A percentile compares a stretch with the other conserved stretches of the same genome.
phyloP scores from a whole-genome alignment of 257 asterid species.

The Eucommia ulmoides region DNA sequence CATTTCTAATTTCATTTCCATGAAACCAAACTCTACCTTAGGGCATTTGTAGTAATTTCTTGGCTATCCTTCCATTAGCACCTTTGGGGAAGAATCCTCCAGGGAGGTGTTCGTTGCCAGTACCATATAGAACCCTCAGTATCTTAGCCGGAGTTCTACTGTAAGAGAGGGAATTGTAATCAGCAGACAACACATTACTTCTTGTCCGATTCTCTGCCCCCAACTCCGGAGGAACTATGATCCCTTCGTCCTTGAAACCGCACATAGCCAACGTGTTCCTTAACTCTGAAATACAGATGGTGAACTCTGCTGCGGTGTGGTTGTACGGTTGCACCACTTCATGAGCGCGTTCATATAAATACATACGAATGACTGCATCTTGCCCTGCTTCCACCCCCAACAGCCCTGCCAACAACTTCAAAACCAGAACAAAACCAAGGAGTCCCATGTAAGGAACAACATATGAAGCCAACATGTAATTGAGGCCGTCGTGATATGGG shows the following conservation, averaged over 20 bases:
- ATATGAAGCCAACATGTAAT: slow-evolving; percentile 31
- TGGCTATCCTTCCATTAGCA: slow-evolving; percentile 55
- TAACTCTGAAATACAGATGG: slow-evolving; percentile 19
- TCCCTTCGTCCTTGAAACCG: slow-evolving; percentile 52
- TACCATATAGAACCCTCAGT: slow-evolving; percentile 55
- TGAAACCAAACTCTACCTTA: no score
- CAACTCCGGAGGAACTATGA: slow-evolving; percentile 17
- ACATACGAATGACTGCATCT: slow-evolving; percentile 35
- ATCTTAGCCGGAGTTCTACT: slow-evolving; percentile 60
- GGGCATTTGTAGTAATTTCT: slow-evolving; percentile 8
- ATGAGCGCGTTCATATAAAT: slow-evolving; percentile 23
- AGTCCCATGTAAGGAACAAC: slow-evolving; percentile 33
- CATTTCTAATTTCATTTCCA: no score
- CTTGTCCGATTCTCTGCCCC: slow-evolving; percentile 53
- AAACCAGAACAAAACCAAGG: slow-evolving; percentile 20
- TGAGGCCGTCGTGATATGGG: slow-evolving; percentile 31
- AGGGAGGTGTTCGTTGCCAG: slow-evolving; percentile 34
- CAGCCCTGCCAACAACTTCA: slow-evolving; percentile 31
- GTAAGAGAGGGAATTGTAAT: slow-evolving; percentile 36
- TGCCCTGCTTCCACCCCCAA: slow-evolving; percentile 36
- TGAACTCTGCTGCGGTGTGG: slow-evolving; percentile 28
- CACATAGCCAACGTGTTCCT: slow-evolving; percentile 27
- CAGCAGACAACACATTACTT: slow-evolving; percentile 54
- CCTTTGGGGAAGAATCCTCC: slow-evolving; percentile 85
- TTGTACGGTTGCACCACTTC: slow-evolving; percentile 24